These are phyloP conservation scores for Cystofilobasidium capitatum DNA, from an alignment of 768 basidiomycete species.

Conservation along the genomic window DNA sequence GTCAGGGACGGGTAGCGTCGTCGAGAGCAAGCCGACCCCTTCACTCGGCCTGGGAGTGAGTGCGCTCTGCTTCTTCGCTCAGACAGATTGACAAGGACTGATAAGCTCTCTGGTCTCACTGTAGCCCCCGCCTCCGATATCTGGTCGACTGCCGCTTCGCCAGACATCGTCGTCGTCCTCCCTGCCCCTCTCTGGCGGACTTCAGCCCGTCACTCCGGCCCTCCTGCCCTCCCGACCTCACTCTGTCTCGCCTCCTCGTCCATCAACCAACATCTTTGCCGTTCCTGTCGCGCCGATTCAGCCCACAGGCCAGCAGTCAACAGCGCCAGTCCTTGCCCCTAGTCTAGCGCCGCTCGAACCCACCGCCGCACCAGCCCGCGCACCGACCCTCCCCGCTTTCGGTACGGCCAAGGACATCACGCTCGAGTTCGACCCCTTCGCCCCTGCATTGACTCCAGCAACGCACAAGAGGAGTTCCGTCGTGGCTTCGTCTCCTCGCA, in stretches of 20 bases:
- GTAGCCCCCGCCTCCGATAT: too few relatives aligned
- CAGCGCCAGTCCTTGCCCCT: neutral
- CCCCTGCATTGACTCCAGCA: neutral
- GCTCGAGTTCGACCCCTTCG: conserved; percentile 12
- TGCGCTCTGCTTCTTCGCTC: neutral
- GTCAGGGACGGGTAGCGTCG: too few relatives aligned
- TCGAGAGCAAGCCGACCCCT: neutral
- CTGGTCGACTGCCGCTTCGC: neutral
- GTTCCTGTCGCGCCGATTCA: neutral
- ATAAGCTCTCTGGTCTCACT: neutral
- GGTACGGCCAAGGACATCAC: conserved; percentile 4
- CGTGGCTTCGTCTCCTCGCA: neutral
- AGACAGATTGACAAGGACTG: neutral
- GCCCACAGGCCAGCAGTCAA: neutral
- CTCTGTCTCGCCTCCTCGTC: neutral
- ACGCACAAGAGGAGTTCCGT: neutral
- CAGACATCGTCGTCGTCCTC: neutral
- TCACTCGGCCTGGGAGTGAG: neutral
- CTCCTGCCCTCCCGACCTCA: neutral
- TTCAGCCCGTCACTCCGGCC: neutral
- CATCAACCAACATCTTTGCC: neutral
- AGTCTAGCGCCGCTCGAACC: neutral
- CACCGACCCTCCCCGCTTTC: neutral
- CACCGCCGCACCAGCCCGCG: neutral
- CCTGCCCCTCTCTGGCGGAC: neutral